These are phyloP conservation scores for Phialophora tarda DNA, from an alignment of 2,329 filamentous ascomycete species.

Conservation along the genomic window DNA sequence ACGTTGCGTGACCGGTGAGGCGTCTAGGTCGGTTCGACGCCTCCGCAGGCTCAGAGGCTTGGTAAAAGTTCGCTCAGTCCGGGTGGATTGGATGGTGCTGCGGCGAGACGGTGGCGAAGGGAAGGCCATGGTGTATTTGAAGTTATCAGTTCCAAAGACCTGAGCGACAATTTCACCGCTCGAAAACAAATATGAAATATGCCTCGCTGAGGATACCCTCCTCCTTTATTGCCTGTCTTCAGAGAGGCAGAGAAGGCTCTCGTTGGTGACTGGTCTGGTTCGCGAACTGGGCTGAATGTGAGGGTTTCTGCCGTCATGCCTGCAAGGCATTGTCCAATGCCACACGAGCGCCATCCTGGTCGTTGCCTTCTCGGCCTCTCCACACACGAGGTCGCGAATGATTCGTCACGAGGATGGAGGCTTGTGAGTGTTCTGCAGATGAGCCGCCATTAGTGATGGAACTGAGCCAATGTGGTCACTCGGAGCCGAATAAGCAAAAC, in stretches of 20 bases:
- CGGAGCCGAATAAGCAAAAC: not conserved
- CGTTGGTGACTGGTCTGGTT: not conserved
- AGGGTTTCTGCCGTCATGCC: not conserved
- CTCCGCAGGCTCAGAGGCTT: not conserved
- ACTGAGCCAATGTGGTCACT: not conserved
- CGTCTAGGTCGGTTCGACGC: not conserved
- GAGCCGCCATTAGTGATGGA: not conserved
- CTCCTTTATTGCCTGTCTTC: not conserved
- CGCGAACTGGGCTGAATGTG: not conserved
- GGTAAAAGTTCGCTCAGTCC: not conserved
- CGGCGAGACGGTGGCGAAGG: not conserved
- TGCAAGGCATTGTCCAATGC: not conserved
- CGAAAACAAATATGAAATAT: not conserved
- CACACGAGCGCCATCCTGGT: not conserved
- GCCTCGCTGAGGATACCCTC: not conserved
- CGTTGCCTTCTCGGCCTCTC: not conserved
- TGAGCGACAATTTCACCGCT: not conserved
- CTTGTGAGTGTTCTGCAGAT: not conserved
- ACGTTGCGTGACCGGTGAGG: not conserved
- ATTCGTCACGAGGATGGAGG: not conserved
- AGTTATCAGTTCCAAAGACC: not conserved
- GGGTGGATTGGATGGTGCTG: not conserved
- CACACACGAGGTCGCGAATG: not conserved
- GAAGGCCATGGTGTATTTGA: not conserved
- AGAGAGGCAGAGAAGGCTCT: not conserved